Percentiles rank a stretch among this genome's conserved stretches.
phyloP scores from a whole-genome alignment of 805 yeast species.

The Ogataea nonfermentans region DNA sequence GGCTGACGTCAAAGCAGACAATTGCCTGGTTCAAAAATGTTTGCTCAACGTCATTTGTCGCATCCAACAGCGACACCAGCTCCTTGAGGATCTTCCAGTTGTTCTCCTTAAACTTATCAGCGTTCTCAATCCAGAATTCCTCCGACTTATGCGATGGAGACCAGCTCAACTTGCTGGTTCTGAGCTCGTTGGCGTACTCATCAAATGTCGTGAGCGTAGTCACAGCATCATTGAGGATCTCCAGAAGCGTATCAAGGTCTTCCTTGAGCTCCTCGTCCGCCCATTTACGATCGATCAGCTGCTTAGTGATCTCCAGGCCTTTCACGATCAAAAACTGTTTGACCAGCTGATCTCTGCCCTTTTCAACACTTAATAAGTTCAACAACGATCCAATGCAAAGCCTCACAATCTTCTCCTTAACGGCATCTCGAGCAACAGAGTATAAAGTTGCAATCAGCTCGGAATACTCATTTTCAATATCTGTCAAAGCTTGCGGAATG shows the following conservation, averaged over 20 bases:
- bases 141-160: constrained; percentile 89
- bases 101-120: constrained; percentile 69
- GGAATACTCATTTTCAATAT: constrained; percentile 51
- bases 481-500: constrained; percentile 49
- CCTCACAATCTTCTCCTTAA: constrained; percentile 89
- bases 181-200: constrained; percentile 83
- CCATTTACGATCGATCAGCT: constrained; percentile 84
- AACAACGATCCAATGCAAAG: constrained; percentile 72
- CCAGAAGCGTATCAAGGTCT: constrained; percentile 62
- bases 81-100: constrained; percentile 70
- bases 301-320: constrained; percentile 65
- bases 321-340: constrained; percentile 71
- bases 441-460: constrained; percentile 52
- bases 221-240: constrained; percentile 67
- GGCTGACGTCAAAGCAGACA: constrained; percentile 64
- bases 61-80: constrained; percentile 52
- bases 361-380: constrained; percentile 49
- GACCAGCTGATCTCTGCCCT: constrained; percentile 45
- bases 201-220: constrained; percentile 86
- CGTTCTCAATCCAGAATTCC: constrained; percentile 88
- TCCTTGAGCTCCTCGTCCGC: constrained; percentile 86
- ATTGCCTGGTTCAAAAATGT: constrained; percentile 48
- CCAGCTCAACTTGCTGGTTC: constrained; percentile 75
- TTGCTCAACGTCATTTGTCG: constrained; percentile 30
- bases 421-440: constrained; percentile 68